Evolutionary conservation across 345 rosid genomes (phyloP).

Genomic region (Combretum micranthum): DNA sequence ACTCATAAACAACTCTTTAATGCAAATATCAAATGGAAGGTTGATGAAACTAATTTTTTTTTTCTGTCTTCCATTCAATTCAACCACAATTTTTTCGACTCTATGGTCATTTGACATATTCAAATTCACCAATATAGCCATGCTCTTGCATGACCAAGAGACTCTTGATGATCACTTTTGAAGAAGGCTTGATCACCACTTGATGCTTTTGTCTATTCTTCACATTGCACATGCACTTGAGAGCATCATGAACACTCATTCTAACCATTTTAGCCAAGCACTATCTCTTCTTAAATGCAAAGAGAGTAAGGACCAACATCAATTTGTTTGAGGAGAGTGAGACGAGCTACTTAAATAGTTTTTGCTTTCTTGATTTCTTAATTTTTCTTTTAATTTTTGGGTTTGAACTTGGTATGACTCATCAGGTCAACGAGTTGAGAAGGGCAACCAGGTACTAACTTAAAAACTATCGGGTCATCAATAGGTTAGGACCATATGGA

Average conservation of each 20-base stretch:
- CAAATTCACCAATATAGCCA: conserved; percentile 26
- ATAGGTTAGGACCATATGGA: too few relatives aligned
- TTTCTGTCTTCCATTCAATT: conserved; percentile 23
- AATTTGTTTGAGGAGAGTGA: too few relatives aligned
- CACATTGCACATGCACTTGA: conserved; percentile 26
- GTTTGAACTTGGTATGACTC: too few relatives aligned
- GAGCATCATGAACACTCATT: conserved; percentile 26
- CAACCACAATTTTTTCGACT: conserved; percentile 25
- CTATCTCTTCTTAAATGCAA: too few relatives aligned
- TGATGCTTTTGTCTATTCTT: conserved; percentile 22
- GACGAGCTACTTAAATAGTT: too few relatives aligned
- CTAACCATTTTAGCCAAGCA: conserved; percentile 28
- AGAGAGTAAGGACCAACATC: too few relatives aligned
- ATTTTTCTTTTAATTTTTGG: too few relatives aligned
- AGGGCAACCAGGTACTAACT: too few relatives aligned
- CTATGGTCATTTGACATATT: conserved; percentile 26
- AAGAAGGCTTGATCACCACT: conserved; percentile 29
- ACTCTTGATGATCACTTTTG: conserved; percentile 25
- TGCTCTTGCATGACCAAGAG: conserved; percentile 28
- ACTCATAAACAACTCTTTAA: too few relatives aligned
- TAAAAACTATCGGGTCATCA: too few relatives aligned
- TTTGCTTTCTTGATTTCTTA: too few relatives aligned
- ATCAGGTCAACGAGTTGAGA: too few relatives aligned
- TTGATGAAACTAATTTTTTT: conserved; percentile 24
- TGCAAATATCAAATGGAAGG: conserved; percentile 23